Percentiles rank a stretch among this genome's conserved stretches.
Evolutionary conservation across 1,284 basidiomycete species (phyloP).

Genomic region (Malassezia nana): DNA sequence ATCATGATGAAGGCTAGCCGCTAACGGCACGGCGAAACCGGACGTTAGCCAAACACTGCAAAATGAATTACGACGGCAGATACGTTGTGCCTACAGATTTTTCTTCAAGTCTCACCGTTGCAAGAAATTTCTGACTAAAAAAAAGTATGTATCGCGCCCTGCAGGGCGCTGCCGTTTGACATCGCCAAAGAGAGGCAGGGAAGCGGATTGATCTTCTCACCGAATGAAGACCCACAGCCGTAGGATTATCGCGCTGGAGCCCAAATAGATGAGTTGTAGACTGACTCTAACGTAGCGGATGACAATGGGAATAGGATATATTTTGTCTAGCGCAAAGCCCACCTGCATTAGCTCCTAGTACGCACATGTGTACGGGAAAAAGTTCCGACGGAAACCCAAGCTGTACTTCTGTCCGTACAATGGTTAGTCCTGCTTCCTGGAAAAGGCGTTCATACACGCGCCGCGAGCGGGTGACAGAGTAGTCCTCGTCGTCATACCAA

Average conservation of each 20-base stretch:
- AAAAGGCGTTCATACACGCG: slow-evolving; percentile 44
- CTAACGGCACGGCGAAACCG: too few relatives aligned
- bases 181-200: not conserved
- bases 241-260: slow-evolving; percentile 8
- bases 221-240: slow-evolving; percentile 18
- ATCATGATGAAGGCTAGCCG: slow-evolving; percentile 3
- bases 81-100: not conserved
- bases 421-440: slow-evolving; percentile 32
- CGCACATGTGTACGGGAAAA: slow-evolving; percentile 44
- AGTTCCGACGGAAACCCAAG: slow-evolving; percentile 42
- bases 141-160: not conserved
- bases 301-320: not conserved
- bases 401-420: slow-evolving; percentile 38
- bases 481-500: slow-evolving; percentile 46
- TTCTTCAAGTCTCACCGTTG: not conserved
- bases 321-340: slow-evolving; percentile 14
- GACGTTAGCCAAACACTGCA: not conserved
- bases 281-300: not conserved
- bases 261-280: slow-evolving; percentile 16
- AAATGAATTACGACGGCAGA: not conserved
- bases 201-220: slow-evolving; percentile 14
- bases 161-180: not conserved
- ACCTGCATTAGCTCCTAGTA: slow-evolving; percentile 14
- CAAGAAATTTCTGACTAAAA: not conserved
- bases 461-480: slow-evolving; percentile 41